phyloP scores from a whole-genome alignment of 1,284 basidiomycete species.

The Malassezia caprae region DNA sequence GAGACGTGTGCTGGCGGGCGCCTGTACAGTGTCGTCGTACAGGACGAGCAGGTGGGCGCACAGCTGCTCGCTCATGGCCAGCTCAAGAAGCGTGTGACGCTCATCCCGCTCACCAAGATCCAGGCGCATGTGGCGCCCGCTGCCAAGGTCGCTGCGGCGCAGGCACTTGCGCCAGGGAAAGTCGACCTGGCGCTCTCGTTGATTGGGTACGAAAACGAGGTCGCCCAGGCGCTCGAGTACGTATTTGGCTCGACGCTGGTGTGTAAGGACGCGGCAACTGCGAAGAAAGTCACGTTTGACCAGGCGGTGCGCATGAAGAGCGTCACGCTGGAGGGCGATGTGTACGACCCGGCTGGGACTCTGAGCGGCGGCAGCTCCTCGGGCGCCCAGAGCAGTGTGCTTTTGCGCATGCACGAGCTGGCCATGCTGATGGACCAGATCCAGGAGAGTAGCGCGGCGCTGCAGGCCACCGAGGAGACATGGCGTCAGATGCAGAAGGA shows the following conservation, averaged over 20 bases:
- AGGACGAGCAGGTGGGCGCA: constrained; percentile 78
- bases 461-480: constrained; percentile 50
- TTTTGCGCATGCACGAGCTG: constrained; percentile 76
- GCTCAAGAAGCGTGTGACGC: constrained; percentile 79
- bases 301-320: constrained; percentile 65
- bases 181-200: constrained; percentile 76
- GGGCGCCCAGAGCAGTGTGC: constrained; percentile 58
- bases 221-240: constrained; percentile 78
- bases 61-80: constrained; percentile 71
- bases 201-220: constrained; percentile 73
- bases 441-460: constrained; percentile 54
- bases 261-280: constrained; percentile 78
- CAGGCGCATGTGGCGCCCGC: constrained; percentile 60
- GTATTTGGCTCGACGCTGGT: constrained; percentile 90
- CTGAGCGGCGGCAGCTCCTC: constrained; percentile 84
- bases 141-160: constrained; percentile 68
- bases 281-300: constrained; percentile 79
- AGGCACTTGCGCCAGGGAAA: constrained; percentile 64
- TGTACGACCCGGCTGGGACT: constrained; percentile 91
- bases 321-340: constrained; percentile 86
- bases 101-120: constrained; percentile 91
- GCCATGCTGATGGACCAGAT: constrained; percentile 58
- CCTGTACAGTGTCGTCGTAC: constrained; percentile 72
- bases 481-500: constrained; percentile 30
- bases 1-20: constrained; percentile 85